These are phyloP conservation scores for Stentor coeruleus DNA, from an alignment of 73 alveolate genomes.

Conservation along the genomic window DNA sequence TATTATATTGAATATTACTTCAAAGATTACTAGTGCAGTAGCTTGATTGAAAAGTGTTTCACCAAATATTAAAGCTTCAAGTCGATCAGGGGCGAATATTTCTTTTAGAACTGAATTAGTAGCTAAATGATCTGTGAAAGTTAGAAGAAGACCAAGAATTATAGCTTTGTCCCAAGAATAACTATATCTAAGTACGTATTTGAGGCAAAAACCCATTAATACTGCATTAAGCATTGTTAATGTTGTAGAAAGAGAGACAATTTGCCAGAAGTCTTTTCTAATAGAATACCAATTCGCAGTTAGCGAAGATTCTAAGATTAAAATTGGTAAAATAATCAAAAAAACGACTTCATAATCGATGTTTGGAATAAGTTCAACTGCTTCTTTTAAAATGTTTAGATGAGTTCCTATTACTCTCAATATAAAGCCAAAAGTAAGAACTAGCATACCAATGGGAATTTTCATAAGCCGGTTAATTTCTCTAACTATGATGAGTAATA, in stretches of 20 bases:
- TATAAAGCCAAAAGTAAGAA: slow-evolving; percentile 15
- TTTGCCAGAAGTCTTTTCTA: slow-evolving; percentile 9
- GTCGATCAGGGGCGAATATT: slow-evolving; percentile 33
- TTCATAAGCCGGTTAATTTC: neutral
- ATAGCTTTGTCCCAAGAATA: slow-evolving; percentile 34
- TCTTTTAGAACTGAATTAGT: slow-evolving; percentile 35
- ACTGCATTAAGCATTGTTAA: slow-evolving; percentile 6
- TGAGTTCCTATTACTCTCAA: neutral
- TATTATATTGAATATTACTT: neutral
- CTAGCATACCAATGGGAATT: neutral
- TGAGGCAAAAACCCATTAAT: slow-evolving; percentile 31
- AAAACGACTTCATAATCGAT: neutral
- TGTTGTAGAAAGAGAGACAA: slow-evolving; percentile 12
- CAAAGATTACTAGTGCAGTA: neutral
- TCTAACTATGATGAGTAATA: neutral
- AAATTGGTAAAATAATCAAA: slow-evolving; percentile 16
- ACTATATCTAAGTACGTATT: slow-evolving; percentile 32
- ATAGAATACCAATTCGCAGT: slow-evolving; percentile 13
- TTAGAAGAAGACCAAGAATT: slow-evolving; percentile 35
- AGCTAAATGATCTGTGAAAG: slow-evolving; percentile 51
- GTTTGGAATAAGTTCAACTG: neutral
- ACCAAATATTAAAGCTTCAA: slow-evolving; percentile 38
- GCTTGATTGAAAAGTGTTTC: slow-evolving; percentile 29
- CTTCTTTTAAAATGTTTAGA: neutral
- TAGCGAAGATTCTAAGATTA: slow-evolving; percentile 20